Base-by-base conservation (phyloP, 495 filamentous ascomycete genomes). In the Penicillium paradoxum region DNA sequence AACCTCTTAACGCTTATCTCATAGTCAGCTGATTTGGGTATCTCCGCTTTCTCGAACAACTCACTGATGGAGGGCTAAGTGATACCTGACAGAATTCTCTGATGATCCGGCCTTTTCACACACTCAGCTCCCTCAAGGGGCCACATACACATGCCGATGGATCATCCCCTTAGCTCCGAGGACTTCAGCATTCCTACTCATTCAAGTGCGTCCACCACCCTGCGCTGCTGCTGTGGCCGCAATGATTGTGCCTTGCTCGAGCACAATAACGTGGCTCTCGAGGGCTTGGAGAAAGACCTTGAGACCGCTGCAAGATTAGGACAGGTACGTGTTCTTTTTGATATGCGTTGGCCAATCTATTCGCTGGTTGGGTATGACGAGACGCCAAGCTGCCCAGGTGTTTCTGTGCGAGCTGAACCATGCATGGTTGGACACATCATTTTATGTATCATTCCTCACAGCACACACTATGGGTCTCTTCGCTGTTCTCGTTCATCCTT, bases 241-340 rank as follows among this genome's bases (percentile, higher is more conserved):
- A 66, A 76, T 39, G 85, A 89, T 55, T 97, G 92, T 64, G 82
- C 85, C 55, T 89, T 86, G 65, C 78, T 92, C 49, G 83, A 80
- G 68, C 82, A 90, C 62, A 95, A 89, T 66, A 82, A 85, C 69
- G 74, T 76, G n/a, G 83, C 89, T 36, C 77, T 96, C 18, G 80
- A 86, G 60, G 85, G 83, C 46, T 73, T 97, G 55, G 91, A 98
- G 70, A 84, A 84, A 57, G 88, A 97, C 72, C 86, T 96, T 13
- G 81, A 82, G 51, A 88, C 82, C 22, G 92, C 92, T 11, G 92
- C 90, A 30, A 78, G 84, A 54, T 79, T 97, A 65, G 92, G 92
- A 41, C 87, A 96, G 87, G 92, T 95, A 82, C 56, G 69, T 70
- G 39, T 49, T 7, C 38, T 54, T 46, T 40, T 29, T 50, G 29